phyloP scores from a whole-genome alignment of 1,284 basidiomycete species.

The Cystobasidium pallidum region DNA sequence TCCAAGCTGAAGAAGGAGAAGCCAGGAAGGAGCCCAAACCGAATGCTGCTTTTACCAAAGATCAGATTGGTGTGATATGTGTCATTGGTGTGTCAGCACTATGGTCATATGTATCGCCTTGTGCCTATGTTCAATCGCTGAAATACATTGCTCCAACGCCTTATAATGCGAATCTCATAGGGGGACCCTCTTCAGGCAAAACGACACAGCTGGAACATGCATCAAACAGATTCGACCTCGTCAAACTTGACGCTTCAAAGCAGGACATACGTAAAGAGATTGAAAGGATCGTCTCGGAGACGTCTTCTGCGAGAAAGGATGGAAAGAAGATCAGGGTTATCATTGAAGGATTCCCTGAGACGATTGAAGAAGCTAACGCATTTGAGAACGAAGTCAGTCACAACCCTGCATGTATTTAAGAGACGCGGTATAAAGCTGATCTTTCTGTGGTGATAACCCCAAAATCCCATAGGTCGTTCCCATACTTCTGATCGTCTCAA shows the following conservation, averaged over 20 bases:
- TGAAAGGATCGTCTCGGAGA: slow-evolving; percentile 11
- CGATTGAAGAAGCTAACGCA: slow-evolving; percentile 47
- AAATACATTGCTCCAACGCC: no score
- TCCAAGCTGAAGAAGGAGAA: slow-evolving; percentile 22
- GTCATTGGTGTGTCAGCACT: slow-evolving; percentile 21
- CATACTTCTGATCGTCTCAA: slow-evolving; percentile 52
- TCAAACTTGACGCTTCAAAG: slow-evolving; percentile 16
- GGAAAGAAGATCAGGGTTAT: slow-evolving; percentile 47
- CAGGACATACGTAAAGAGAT: slow-evolving; percentile 19
- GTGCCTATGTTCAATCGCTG: no score
- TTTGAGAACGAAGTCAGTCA: slow-evolving; percentile 45
- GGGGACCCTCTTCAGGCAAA: slow-evolving; percentile 49
- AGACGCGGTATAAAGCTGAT: no score
- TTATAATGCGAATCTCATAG: slow-evolving; percentile 26
- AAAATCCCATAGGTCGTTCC: slow-evolving; percentile 48
- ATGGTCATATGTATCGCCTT: no score
- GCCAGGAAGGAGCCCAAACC: not conserved
- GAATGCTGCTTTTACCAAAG: slow-evolving; percentile 19
- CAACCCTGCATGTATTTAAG: not conserved
- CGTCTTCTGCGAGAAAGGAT: not conserved
- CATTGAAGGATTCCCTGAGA: slow-evolving; percentile 50
- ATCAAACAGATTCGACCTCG: slow-evolving; percentile 46
- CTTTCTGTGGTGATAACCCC: no score
- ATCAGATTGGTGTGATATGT: slow-evolving; percentile 32
- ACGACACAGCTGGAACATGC: slow-evolving; percentile 50